Percentiles rank a stretch among this genome's conserved stretches.
These are phyloP conservation scores for Fusarium tjaetaba DNA, from an alignment of 2,329 filamentous ascomycete species.

Conservation along the genomic window DNA sequence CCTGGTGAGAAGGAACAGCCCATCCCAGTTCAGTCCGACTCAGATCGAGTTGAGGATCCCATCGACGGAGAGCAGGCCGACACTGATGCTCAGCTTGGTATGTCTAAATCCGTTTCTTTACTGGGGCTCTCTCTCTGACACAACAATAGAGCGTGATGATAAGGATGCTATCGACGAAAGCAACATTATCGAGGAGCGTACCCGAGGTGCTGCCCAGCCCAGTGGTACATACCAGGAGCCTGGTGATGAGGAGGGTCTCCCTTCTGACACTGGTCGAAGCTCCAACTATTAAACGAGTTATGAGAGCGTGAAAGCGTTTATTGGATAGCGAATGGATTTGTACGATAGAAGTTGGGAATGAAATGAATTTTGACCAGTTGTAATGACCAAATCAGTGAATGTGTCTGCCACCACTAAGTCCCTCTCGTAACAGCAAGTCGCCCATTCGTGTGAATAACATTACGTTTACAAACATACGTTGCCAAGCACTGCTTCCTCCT, in stretches of 20 bases:
- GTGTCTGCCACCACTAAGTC: too few species aligned
- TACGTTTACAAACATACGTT: too few species aligned
- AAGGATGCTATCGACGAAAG: slow-evolving; percentile 30
- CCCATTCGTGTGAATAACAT: too few species aligned
- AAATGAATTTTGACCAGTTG: background rate
- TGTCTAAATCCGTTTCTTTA: accelerated
- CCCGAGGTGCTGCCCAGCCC: slow-evolving; percentile 29
- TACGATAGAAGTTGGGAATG: background rate
- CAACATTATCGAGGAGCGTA: slow-evolving; percentile 36
- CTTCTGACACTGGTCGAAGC: slow-evolving; percentile 31
- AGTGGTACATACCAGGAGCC: slow-evolving; percentile 31
- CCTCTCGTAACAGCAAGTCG: background rate
- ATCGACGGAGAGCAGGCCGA: slow-evolving; percentile 25
- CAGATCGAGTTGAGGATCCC: slow-evolving; percentile 28
- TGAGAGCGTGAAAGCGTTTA: background rate
- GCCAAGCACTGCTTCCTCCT: too few species aligned
- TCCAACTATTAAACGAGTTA: slow-evolving; percentile 7
- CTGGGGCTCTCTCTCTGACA: background rate
- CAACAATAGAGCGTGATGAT: slow-evolving; percentile 19
- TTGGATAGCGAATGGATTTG: background rate
- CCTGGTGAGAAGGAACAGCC: slow-evolving; percentile 32
- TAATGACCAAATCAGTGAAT: too few species aligned
- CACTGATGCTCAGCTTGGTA: slow-evolving; percentile 36
- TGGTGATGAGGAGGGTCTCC: slow-evolving; percentile 34
- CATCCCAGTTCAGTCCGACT: slow-evolving; percentile 34